phyloP scores from a whole-genome alignment of 2,329 filamentous ascomycete species.

The Aureobasidium sp. region DNA sequence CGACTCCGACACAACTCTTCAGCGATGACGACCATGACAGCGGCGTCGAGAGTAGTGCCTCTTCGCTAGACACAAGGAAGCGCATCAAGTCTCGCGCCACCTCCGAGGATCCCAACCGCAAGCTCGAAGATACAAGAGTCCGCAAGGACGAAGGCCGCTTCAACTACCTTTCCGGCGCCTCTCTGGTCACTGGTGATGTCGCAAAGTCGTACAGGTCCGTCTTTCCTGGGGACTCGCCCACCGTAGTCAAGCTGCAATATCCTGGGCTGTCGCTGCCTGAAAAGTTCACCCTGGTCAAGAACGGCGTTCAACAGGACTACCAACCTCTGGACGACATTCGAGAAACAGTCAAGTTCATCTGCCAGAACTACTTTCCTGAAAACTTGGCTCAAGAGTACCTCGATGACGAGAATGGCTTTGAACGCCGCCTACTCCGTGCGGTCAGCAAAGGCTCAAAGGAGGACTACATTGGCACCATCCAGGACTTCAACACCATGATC shows the following conservation, averaged over 20 bases:
- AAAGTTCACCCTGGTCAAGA: conserved; percentile 56
- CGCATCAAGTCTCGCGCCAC: conserved; percentile 28
- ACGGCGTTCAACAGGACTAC: conserved; percentile 58
- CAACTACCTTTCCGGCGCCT: conserved; percentile 32
- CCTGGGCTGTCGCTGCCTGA: conserved; percentile 64
- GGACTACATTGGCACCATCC: conserved; percentile 64
- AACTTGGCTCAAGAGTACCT: conserved; percentile 59
- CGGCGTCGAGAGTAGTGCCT: conserved; percentile 23
- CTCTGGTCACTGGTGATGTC: conserved; percentile 32
- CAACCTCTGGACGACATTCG: conserved; percentile 54
- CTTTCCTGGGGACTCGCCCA: conserved; percentile 34
- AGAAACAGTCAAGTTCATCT: conserved; percentile 48
- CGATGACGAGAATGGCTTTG: conserved; percentile 63
- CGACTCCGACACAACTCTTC: conserved; percentile 24
- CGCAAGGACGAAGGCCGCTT: conserved; percentile 23
- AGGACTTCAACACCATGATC: conserved; percentile 68
- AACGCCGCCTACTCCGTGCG: conserved; percentile 67
- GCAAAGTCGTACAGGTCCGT: conserved; percentile 43
- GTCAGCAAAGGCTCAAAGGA: conserved; percentile 51
- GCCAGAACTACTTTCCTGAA: conserved; percentile 67
- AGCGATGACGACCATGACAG: conserved; percentile 26
- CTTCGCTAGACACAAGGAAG: conserved; percentile 25
- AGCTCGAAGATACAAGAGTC: conserved; percentile 4
- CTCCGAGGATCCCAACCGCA: conserved; percentile 21
- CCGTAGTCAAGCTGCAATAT: conserved; percentile 61